Percentiles rank a stretch among this genome's conserved stretches.
Evolutionary conservation across 2,329 filamentous ascomycete species (phyloP).

Genomic region (Diaporthe longicolla): DNA sequence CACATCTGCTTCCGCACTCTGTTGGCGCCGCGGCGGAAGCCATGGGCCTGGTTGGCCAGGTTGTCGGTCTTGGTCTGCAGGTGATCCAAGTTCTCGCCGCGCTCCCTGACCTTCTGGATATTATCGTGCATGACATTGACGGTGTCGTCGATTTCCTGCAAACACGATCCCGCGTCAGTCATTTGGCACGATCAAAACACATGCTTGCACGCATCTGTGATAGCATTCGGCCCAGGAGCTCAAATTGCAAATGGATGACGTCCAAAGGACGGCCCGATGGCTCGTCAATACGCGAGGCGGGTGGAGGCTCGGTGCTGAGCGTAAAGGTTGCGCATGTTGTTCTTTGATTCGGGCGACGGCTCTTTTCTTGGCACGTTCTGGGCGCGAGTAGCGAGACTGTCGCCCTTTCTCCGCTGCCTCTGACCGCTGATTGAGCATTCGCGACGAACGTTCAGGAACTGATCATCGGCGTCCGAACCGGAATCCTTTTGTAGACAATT

Average conservation of each 20-base stretch:
- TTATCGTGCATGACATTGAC: slow-evolving; percentile 97
- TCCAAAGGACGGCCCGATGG: too few species aligned
- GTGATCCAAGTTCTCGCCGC: slow-evolving; percentile 88
- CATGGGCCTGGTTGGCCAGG: slow-evolving; percentile 91
- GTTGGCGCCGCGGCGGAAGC: slow-evolving; percentile 97
- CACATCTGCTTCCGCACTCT: slow-evolving; percentile 98
- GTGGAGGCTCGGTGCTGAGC: background rate
- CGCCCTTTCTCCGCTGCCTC: background rate
- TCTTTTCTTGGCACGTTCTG: slow-evolving; percentile 25
- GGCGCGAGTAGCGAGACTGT: background rate
- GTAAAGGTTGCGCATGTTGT: background rate
- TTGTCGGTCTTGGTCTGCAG: slow-evolving; percentile 97
- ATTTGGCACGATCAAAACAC: background rate
- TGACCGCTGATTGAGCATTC: background rate
- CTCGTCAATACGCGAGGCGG: background rate
- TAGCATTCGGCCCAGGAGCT: background rate
- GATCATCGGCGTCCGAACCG: too few species aligned
- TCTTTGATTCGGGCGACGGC: background rate
- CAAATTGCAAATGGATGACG: background rate
- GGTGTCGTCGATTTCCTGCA: slow-evolving; percentile 96
- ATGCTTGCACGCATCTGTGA: background rate
- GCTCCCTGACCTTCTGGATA: slow-evolving; percentile 95
- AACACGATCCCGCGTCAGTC: slow-evolving; percentile 21
- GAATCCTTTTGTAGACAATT: background rate
- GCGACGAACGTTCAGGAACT: background rate